Base-by-base conservation (phyloP, 2,329 filamentous ascomycete genomes). In the Hypoxylon rubiginosum region DNA sequence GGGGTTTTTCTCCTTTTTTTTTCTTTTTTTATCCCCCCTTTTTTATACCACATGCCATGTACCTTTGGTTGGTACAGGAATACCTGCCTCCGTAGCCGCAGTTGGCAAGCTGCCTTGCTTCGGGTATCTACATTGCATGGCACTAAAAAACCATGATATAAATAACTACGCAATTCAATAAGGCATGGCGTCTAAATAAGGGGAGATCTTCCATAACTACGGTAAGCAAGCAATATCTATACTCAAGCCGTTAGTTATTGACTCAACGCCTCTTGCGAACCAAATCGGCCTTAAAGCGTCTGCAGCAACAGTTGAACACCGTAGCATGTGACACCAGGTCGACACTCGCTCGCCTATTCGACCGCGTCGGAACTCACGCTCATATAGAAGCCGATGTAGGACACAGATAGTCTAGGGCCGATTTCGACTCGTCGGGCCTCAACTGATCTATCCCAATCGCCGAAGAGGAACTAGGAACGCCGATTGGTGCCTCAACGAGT, bases 401-500 rank as follows among this genome's bases (percentile, higher is more conserved):
- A 63, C 62, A 28, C 24, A 58, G 17, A 50, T 19, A 30, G 17
- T 49, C 21, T 39, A 17, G 10, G 48, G 30, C 48, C 46, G 24
- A 24, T 43, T 59, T 41, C 58, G 43, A 56, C 62, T 68, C 62
- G 51, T 57, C 36, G 21, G 34, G 36, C 30, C 28, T 60, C 52
- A 21, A 59, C 41, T 26, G 15, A 28, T 26, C 6, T 60, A 32
- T 45, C 56, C 52, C 45, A 58, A 57, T 58, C 49, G 30, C 56
- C 46, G 62, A 51, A 41, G 43, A 62, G 39, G 50, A 36, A 55
- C 52, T 58, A 68, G 32, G 17, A 36, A 43, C 57, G 52, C 58
- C 66, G 62, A 66, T 66, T 68, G 62, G 66, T 26, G 46, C 32
- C 49, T 30, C 28, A 43, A 54, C 56, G 49, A 57, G 50, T 28